Conservation (phyloP, 192 early-diverging fungal genomes). For the Backusella sp. region DNA sequence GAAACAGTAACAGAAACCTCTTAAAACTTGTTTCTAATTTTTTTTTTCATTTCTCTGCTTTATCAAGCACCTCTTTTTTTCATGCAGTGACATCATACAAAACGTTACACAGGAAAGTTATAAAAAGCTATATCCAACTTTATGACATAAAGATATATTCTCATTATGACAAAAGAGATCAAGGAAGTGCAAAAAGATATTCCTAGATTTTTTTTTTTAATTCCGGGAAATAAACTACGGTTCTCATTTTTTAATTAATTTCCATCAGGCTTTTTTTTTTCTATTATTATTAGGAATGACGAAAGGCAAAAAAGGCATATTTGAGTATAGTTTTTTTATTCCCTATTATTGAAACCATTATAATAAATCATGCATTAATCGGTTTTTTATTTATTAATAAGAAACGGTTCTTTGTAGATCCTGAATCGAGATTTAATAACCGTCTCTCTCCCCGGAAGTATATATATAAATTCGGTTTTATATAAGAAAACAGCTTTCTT, state of each 20-base stretch:
- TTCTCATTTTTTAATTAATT: no score
- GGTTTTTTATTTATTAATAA: neutral
- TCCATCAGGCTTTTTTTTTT: no score
- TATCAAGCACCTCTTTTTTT: neutral
- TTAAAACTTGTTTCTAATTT: neutral
- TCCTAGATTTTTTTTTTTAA: neutral
- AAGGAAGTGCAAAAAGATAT: neutral
- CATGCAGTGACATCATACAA: neutral
- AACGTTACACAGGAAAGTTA: neutral
- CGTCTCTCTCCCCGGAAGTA: neutral
- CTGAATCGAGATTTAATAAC: neutral
- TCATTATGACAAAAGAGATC: neutral
- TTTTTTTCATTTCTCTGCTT: neutral
- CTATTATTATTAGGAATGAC: no score
- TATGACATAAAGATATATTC: neutral
- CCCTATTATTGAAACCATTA: neutral
- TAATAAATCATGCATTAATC: neutral
- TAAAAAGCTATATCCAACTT: neutral
- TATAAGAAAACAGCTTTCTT: neutral
- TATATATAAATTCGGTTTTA: neutral
- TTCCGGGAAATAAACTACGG: neutral
- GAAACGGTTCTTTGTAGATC: neutral
- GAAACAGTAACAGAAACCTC: neutral
- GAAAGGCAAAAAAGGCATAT: no score
- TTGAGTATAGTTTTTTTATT: no score